Percentiles rank a stretch among this genome's conserved stretches.
These are phyloP conservation scores for Ballota nigra DNA, from an alignment of 257 asterid genomes.

Conservation along the genomic window DNA sequence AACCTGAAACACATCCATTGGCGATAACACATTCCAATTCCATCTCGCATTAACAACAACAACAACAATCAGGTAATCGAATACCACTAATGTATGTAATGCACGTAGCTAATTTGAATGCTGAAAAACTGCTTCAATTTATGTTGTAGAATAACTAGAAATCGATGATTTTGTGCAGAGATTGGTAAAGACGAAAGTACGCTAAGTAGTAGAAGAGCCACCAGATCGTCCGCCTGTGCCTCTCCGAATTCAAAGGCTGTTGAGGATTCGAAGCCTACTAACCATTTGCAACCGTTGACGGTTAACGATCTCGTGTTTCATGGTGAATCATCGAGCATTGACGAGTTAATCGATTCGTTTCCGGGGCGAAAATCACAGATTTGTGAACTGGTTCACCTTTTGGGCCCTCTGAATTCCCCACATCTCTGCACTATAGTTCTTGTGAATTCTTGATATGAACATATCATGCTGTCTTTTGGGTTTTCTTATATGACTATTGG, in stretches of 20 bases:
- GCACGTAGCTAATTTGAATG: not conserved
- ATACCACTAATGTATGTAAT: not conserved
- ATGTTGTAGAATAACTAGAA: too few relatives aligned
- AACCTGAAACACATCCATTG: not conserved
- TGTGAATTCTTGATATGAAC: slow-evolving; percentile 11
- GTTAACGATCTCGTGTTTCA: slow-evolving; percentile 46
- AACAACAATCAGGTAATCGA: not conserved
- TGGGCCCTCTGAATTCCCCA: slow-evolving; percentile 86
- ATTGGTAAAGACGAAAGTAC: slow-evolving; percentile 57
- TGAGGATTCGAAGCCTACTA: slow-evolving; percentile 32
- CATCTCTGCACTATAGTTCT: too few relatives aligned
- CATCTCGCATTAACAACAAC: too few relatives aligned
- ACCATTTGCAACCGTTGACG: slow-evolving; percentile 26
- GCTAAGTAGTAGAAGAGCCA: slow-evolving; percentile 52
- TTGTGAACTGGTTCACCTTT: slow-evolving; percentile 48
- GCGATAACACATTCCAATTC: not conserved
- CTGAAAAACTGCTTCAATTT: too few relatives aligned
- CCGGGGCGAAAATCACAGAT: slow-evolving; percentile 73
- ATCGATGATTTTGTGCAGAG: slow-evolving; percentile 25
- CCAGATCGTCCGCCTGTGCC: slow-evolving; percentile 47
- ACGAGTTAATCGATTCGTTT: slow-evolving; percentile 56
- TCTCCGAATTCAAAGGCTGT: slow-evolving; percentile 39
- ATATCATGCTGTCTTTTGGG: not conserved
- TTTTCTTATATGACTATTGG: slow-evolving; percentile 4
- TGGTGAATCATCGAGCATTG: slow-evolving; percentile 44